Base-by-base conservation (phyloP, 2,329 filamentous ascomycete species). In the Exophiala oligosperma region DNA sequence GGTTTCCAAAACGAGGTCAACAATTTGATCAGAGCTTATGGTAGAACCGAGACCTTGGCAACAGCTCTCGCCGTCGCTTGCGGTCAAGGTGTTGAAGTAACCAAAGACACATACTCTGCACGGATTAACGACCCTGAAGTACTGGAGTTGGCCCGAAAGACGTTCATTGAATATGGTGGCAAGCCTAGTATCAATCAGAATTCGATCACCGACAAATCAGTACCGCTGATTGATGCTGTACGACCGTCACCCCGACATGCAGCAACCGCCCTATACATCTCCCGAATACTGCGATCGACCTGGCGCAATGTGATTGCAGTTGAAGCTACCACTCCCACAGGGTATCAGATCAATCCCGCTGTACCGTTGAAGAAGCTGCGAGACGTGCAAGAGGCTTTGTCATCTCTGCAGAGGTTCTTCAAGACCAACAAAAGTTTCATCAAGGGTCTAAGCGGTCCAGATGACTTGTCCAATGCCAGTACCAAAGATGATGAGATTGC, bases 61-160 rank as follows among this genome's bases (percentile, higher is more conserved):
- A 92, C 93, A 41, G 92, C 94, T 26, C 78, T 99, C 52, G 94
- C 94, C 9, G 94, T 99, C 29, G 92, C 94, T 38, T 99, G 94
- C 72, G 92, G 93, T 3, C 92, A 97, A 71, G 93, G 92, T 8
- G 87, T 89, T 26, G 93, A 96, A 68, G 84, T 90, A 21, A 89
- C 88, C 0, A 72, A 79, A 1, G 89, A 91, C 57, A 84, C 86
- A 44, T 85, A 92, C 44, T 76, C 88, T 8, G 87, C 90, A 0
- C 82, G 80, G 63, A 81, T 89, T 24, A 89, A 88, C 35, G 94
- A 97, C 68, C 90, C 92, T 11, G 85, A 91, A 37, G 91, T 96
- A 1, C 81, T 96, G 48, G 92, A 96, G 66, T 85, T 88, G 60
- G 94, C 93, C 3, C 85, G 91, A 58, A 88, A 90, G 62, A 89